Base-by-base conservation (phyloP, 2,329 filamentous ascomycete species). In the Penicillium sp. region DNA sequence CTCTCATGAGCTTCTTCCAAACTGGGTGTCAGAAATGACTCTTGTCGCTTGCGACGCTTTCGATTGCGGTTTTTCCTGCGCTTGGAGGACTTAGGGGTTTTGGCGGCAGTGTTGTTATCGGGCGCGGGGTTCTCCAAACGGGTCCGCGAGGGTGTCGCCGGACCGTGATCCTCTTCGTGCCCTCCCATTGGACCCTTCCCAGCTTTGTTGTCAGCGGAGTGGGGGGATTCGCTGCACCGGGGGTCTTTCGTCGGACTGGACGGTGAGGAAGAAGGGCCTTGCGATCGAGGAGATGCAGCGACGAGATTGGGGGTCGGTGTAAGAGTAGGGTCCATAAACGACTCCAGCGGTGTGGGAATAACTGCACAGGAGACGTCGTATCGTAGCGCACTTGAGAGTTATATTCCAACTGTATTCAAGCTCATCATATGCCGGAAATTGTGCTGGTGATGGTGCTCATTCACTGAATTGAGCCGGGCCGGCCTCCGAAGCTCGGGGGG, bases 41-140 rank as follows among this genome's bases (percentile, higher is more conserved):
- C 91, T 63, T 90, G 86, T 64, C 92, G 86, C 62, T 86, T 87
- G 76, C 90, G 90, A 79, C 92, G 92, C 82, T 89, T 93, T 39
- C 90, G 89, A 35, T 86, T 88, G 47, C 90, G 86, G 74, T 92
- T 89, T 68, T 91, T 90, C 80, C 88, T 87, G 69, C 71, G 72
- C 62, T 71, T 75, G 10, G 68, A 57, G 38, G 69, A 56, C 55
- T 72, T 72, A 48, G 62, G 61, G 35, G 63, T 49, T 62, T 67
- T 66, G 20, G 60, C 63, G 55, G 64, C 54, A 55, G 49, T 56
- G 60, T 59, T 61, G 56, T 54, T 61, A 55, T 66, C 63, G 47
- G 60, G 48, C 47, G 63, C 65, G 57, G 69, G 65, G 63, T 57
- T 25, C 42, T 63, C 58, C 25, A 59, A 61, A 66, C 66, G 66